Evolutionary conservation across 352 stramenopile genomes (phyloP).

Genomic region (Globisporangium abappressorium): DNA sequence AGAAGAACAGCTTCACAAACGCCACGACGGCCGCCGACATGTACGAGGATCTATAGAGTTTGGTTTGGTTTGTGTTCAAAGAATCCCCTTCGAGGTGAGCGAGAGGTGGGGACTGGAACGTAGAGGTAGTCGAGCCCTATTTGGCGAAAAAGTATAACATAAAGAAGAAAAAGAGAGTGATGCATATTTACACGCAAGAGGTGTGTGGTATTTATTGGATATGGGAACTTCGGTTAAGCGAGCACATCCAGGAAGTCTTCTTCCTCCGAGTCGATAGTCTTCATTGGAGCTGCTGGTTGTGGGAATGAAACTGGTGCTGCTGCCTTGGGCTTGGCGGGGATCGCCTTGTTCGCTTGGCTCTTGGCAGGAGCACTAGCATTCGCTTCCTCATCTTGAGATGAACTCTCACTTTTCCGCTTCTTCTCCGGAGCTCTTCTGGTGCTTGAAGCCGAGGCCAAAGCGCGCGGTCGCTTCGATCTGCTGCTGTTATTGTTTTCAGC

Average conservation of each 20-base stretch:
- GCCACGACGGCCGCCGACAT: conserved; percentile 49
- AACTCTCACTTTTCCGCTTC: conserved; percentile 3
- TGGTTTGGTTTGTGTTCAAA: not conserved
- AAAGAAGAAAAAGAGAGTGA: not conserved
- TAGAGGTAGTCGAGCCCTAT: not conserved
- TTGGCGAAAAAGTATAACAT: not conserved
- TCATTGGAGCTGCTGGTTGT: not conserved
- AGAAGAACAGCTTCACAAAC: conserved; percentile 33
- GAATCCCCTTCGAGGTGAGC: too few relatives aligned
- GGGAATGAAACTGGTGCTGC: not conserved
- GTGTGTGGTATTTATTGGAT: not conserved
- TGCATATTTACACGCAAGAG: not conserved
- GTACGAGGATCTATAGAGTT: conserved; percentile 57
- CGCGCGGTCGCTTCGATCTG: conserved; percentile 1
- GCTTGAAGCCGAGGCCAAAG: not conserved
- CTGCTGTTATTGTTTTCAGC: not conserved
- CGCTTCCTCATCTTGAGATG: not conserved
- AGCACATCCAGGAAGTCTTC: conserved; percentile 63
- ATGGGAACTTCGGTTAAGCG: not conserved
- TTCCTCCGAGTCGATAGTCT: conserved; percentile 35
- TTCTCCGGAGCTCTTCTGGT: not conserved
- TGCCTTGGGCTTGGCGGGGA: not conserved
- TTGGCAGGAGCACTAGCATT: not conserved
- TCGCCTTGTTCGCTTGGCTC: not conserved
- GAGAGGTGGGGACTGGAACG: not conserved